These are phyloP conservation scores for Xylaria hypoxylon DNA, from an alignment of 2,329 filamentous ascomycete species.

Conservation along the genomic window DNA sequence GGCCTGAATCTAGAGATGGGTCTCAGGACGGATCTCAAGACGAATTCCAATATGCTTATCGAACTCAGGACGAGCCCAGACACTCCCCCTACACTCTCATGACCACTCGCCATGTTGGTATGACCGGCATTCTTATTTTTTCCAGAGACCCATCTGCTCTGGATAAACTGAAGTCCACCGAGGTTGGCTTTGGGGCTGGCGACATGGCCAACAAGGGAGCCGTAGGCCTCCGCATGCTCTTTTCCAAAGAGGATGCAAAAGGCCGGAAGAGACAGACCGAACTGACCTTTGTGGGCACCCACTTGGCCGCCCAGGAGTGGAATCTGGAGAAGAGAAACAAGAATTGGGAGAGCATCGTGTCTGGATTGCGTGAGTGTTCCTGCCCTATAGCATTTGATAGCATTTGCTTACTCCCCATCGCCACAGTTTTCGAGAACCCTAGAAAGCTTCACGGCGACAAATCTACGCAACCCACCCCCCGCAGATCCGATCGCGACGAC, in stretches of 20 bases:
- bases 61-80: constrained; percentile 34
- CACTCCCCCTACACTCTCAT: constrained; percentile 74
- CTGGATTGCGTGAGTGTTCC: constrained; percentile 63
- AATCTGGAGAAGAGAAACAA: constrained; percentile 80
- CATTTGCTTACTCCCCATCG: constrained; percentile 20
- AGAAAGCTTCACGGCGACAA: constrained; percentile 50
- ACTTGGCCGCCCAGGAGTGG: constrained; percentile 89
- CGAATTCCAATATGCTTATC: constrained; percentile 13
- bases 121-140: constrained; percentile 91
- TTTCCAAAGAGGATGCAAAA: constrained; percentile 57
- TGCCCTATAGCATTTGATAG: not conserved
- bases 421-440: constrained; percentile 72
- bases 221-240: constrained; percentile 79
- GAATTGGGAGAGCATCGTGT: constrained; percentile 89
- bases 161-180: constrained; percentile 76
- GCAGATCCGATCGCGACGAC: constrained; percentile 34
- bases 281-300: constrained; percentile 87
- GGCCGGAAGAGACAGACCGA: constrained; percentile 61
- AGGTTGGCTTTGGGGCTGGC: constrained; percentile 84
- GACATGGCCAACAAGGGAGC: constrained; percentile 98
- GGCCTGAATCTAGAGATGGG: too few relatives aligned
- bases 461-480: constrained; percentile 33
- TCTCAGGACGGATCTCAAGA: too few relatives aligned
- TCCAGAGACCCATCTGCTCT: constrained; percentile 73
- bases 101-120: constrained; percentile 79